Conservation (phyloP, 2,329 filamentous ascomycete genomes). For the Periconia sp. region DNA sequence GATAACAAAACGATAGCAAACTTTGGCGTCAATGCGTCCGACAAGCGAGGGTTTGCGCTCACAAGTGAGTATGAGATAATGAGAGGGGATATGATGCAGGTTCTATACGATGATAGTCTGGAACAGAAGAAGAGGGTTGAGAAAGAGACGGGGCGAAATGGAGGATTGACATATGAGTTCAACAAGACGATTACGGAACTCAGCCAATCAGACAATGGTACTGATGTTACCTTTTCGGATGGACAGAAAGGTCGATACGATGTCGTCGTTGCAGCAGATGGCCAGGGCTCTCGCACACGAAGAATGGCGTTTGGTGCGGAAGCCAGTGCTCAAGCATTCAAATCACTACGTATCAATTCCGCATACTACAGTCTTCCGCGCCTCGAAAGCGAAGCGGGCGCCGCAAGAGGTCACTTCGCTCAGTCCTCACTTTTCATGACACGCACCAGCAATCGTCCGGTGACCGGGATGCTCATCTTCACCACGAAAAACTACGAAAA, state of each 20-base stretch:
- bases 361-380: slow-evolving; percentile 47
- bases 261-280: slow-evolving; percentile 62
- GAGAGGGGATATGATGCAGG: slow-evolving; percentile 58
- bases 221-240: slow-evolving; percentile 52
- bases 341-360: slow-evolving; percentile 27
- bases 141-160: slow-evolving; percentile 17
- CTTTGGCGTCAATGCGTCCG: slow-evolving; percentile 40
- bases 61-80: slow-evolving; percentile 51
- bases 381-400: slow-evolving; percentile 38
- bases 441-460: slow-evolving; percentile 46
- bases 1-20: slow-evolving; percentile 20
- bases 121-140: slow-evolving; percentile 39
- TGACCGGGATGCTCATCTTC: slow-evolving; percentile 49
- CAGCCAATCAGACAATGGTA: slow-evolving; percentile 35
- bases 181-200: slow-evolving; percentile 27
- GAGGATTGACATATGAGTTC: slow-evolving; percentile 37
- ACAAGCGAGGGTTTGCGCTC: background rate
- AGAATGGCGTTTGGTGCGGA: slow-evolving; percentile 8
- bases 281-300: slow-evolving; percentile 55
- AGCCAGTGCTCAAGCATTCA: slow-evolving; percentile 16
- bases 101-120: slow-evolving; percentile 56
- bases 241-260: slow-evolving; percentile 54
- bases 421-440: slow-evolving; percentile 44
- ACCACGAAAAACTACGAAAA: slow-evolving; percentile 27
- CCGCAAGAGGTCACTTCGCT: slow-evolving; percentile 44